Evolutionary conservation across 1,284 basidiomycete genomes (phyloP).

Genomic region (Xerocomus amazonicus): DNA sequence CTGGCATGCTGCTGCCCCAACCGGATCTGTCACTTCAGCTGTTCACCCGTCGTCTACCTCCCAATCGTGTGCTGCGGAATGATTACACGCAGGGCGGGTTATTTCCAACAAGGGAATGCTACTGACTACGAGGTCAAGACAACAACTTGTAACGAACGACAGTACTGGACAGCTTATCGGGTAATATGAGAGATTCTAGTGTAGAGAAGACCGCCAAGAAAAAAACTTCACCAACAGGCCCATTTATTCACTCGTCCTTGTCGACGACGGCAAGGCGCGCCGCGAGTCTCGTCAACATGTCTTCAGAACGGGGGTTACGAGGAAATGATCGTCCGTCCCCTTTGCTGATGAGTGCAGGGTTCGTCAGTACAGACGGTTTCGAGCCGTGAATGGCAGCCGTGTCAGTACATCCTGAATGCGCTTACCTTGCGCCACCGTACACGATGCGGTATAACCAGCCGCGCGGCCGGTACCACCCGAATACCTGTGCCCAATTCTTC

Average conservation of each 20-base stretch:
- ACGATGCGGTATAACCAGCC: conserved; percentile 53
- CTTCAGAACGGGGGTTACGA: conserved; percentile 61
- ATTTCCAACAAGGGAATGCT: too few relatives aligned
- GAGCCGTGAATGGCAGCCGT: background rate
- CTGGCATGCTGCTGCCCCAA: too few relatives aligned
- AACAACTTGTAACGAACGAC: conserved; percentile 3
- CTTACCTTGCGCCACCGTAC: conserved; percentile 63
- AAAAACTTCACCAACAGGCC: conserved; percentile 1
- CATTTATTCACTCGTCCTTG: conserved; percentile 35
- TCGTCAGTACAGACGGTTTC: conserved; percentile 6
- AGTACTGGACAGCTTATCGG: conserved; percentile 1
- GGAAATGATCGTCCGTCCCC: conserved; percentile 68
- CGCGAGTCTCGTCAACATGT: conserved; percentile 59
- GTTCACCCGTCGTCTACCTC: too few relatives aligned
- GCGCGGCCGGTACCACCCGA: conserved; percentile 51
- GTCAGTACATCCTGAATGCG: conserved; percentile 1
- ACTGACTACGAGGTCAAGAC: background rate
- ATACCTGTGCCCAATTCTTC: conserved; percentile 64
- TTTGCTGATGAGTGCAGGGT: conserved; percentile 36
- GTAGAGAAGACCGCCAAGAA: background rate
- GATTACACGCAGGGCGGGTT: too few relatives aligned
- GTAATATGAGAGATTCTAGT: conserved; percentile 2
- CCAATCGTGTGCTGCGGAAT: too few relatives aligned
- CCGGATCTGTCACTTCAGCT: too few relatives aligned
- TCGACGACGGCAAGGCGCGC: conserved; percentile 54